Conservation (phyloP, 306 rosid species). For the Cotoneaster glaucophyllus region DNA sequence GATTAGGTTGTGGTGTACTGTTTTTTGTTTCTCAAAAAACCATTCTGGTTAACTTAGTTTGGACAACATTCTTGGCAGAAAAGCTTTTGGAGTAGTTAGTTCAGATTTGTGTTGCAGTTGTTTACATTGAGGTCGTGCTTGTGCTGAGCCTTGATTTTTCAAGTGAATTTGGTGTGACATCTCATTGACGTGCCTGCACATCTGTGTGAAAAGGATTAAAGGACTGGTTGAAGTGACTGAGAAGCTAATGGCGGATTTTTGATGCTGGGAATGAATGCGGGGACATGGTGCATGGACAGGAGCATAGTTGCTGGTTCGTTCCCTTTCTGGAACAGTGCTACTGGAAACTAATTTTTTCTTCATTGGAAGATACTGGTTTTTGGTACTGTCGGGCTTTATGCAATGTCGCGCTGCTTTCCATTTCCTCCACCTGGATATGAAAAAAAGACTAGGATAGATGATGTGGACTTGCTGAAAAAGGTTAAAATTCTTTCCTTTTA, state of each 20-base stretch:
- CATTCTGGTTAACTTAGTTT: slow-evolving; percentile 38
- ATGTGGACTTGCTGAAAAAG: slow-evolving; percentile 59
- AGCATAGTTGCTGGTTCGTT: slow-evolving; percentile 75
- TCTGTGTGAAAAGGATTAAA: slow-evolving; percentile 22
- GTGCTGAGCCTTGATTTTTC: slow-evolving; percentile 11
- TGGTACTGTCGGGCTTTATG: slow-evolving; percentile 47
- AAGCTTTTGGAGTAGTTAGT: slow-evolving; percentile 7
- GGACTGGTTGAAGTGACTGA: slow-evolving; percentile 31
- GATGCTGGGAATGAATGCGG: slow-evolving; percentile 72
- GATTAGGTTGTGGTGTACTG: slow-evolving; percentile 35
- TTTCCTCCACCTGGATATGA: slow-evolving; percentile 93
- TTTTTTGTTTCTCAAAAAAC: slow-evolving; percentile 36
- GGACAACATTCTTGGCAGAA: slow-evolving; percentile 20
- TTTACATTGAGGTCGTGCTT: slow-evolving; percentile 22
- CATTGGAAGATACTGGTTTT: slow-evolving; percentile 36
- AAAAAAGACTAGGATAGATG: slow-evolving; percentile 63
- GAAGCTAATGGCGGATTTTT: slow-evolving; percentile 50
- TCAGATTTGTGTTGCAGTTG: slow-evolving; percentile 15
- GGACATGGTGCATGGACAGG: slow-evolving; percentile 98
- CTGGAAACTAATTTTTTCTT: slow-evolving; percentile 45
- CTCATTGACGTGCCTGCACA: slow-evolving; percentile 19
- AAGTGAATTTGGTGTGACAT: slow-evolving; percentile 21
- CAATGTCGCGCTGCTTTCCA: slow-evolving; percentile 99
- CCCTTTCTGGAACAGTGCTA: slow-evolving; percentile 50
- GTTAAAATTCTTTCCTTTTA: slow-evolving; percentile 38